phyloP scores from a whole-genome alignment of 2,329 filamentous ascomycete genomes.

The Aspergillus melleus region DNA sequence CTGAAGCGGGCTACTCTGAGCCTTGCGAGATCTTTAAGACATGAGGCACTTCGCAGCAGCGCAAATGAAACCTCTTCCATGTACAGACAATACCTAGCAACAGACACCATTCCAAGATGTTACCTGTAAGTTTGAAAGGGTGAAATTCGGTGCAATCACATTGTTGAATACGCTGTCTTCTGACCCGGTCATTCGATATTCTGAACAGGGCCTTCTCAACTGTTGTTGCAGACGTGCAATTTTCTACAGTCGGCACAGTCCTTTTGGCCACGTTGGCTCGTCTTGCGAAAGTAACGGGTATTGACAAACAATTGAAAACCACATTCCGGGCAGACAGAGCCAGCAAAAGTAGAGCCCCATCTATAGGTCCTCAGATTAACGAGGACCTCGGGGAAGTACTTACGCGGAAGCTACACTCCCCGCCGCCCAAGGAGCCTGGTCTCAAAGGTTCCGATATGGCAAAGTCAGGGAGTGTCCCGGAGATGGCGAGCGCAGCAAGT shows the following conservation, averaged over 20 bases:
- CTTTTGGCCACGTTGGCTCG: slow-evolving; percentile 66
- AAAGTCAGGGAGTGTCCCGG: neutral
- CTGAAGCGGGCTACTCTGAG: slow-evolving; percentile 66
- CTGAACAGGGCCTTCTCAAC: slow-evolving; percentile 59
- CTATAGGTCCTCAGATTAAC: slow-evolving; percentile 1
- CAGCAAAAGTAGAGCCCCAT: neutral
- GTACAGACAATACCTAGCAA: slow-evolving; percentile 34
- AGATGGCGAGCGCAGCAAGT: slow-evolving; percentile 7
- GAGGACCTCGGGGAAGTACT: slow-evolving; percentile 30
- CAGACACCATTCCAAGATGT: slow-evolving; percentile 40
- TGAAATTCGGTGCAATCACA: neutral
- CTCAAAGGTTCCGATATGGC: slow-evolving; percentile 3
- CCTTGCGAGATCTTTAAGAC: slow-evolving; percentile 50
- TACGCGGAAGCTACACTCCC: slow-evolving; percentile 14
- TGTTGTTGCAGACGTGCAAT: slow-evolving; percentile 70
- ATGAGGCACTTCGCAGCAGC: slow-evolving; percentile 20
- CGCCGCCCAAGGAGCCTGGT: neutral
- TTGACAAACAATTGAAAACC: slow-evolving; percentile 33
- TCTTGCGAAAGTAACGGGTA: slow-evolving; percentile 46
- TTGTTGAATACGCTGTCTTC: neutral
- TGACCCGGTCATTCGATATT: neutral
- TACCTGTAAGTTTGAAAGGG: slow-evolving; percentile 37
- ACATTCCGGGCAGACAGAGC: slow-evolving; percentile 2
- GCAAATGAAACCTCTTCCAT: slow-evolving; percentile 14
- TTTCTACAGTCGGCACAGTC: slow-evolving; percentile 68